Base-by-base conservation (phyloP, 192 early-diverging fungal genomes). In the Coemansia sp. region DNA sequence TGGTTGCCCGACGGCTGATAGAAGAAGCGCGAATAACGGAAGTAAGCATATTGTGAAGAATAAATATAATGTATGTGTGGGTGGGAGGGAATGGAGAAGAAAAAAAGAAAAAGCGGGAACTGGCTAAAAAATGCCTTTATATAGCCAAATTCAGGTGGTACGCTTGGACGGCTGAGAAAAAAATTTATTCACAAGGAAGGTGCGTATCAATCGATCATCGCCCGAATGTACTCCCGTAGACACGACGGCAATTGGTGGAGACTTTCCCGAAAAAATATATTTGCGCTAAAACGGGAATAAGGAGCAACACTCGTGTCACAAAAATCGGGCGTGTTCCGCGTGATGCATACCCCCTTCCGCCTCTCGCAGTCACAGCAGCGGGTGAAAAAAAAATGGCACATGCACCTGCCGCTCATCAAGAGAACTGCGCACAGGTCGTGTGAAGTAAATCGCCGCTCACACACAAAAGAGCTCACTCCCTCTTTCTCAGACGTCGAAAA, bases 1-100 rank as follows among this genome's bases (percentile, higher is more conserved):
- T 47, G 24, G 29, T 22, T 16, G 53, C 53, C 27, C 55, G 55
- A 27, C 34, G 53, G 24, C 22, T 20, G 32, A 38, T 38, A 22
- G 64, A 22, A 10, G 64, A 55, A 18, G 40, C 34, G 13, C 39
- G 32, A 10, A 59, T 53, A 44, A 22, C 52, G 22, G 40, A 18
- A 35, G 65, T 18, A 59, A 67, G 20, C 65, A 67, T 67, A 41
- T n/a, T 63, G 62, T 63, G 15, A 11, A 32, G 3, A 34, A 30
- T 20, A 47, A 20, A 47, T 12, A 47, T 12, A 20, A 20, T 7
- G 44, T 13, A 38, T 10, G 37, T 10, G 37, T 41, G 39, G 13
- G 39, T 18, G n/a, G 3, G 6, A 29, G 50, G 50, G 50, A 63
- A 34, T 32, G 13, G 24, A 63, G 12, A 44, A 24, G 3, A 43